phyloP scores from a whole-genome alignment of 345 rosid species.

The Geranium brycei region DNA sequence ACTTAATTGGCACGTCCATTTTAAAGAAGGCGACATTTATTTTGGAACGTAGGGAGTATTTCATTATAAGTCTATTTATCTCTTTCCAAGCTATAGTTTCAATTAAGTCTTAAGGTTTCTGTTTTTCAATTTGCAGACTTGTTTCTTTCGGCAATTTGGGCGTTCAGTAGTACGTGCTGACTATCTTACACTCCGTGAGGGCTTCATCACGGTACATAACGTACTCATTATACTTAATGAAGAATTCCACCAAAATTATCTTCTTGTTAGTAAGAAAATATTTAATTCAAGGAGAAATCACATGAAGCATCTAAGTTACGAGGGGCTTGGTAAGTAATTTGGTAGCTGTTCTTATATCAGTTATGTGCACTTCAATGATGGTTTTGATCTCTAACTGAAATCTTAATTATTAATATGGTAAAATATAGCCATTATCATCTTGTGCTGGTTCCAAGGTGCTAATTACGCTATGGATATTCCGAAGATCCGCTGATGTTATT shows the following conservation, averaged over 20 bases:
- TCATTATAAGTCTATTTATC: too few relatives aligned
- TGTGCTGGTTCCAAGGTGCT: too few relatives aligned
- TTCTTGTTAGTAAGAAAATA: not conserved
- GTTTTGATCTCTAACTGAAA: not conserved
- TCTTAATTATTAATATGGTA: not conserved
- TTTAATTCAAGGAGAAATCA: not conserved
- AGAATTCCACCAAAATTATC: not conserved
- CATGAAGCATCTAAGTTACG: not conserved
- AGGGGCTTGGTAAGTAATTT: too few relatives aligned
- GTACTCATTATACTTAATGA: slow-evolving; percentile 1
- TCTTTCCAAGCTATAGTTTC: too few relatives aligned
- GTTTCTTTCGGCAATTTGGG: slow-evolving; percentile 88
- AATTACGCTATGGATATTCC: too few relatives aligned
- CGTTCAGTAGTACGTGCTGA: slow-evolving; percentile 71
- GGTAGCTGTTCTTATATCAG: too few relatives aligned
- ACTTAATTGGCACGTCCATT: too few relatives aligned
- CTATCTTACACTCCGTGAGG: slow-evolving; percentile 76
- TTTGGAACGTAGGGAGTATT: too few relatives aligned
- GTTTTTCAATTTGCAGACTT: slow-evolving; percentile 40
- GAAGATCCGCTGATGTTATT: too few relatives aligned
- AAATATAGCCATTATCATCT: not conserved
- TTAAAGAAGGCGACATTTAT: too few relatives aligned
- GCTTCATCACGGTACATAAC: slow-evolving; percentile 59
- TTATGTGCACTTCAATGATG: too few relatives aligned
- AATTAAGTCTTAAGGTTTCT: not conserved